Evolutionary conservation across 2,329 filamentous ascomycete species (phyloP).

Genomic region (Penicillium palitans): DNA sequence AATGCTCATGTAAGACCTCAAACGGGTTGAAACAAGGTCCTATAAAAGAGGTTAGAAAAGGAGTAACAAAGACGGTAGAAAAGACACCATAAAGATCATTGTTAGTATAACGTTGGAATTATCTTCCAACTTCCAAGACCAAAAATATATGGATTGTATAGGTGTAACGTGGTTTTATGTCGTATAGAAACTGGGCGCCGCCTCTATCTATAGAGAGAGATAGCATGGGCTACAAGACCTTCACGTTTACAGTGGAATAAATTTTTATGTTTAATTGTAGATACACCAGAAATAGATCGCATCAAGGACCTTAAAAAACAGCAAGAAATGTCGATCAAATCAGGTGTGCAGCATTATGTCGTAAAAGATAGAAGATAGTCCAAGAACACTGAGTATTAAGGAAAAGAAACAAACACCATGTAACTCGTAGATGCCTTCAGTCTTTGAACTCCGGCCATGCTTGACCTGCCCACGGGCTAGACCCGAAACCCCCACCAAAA

Average conservation of each 20-base stretch:
- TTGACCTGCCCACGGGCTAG: constrained; percentile 21
- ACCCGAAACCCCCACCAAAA: constrained; percentile 13
- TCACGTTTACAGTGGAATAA: background rate
- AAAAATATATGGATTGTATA: background rate
- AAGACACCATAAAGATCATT: background rate
- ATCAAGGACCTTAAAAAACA: constrained; percentile 1
- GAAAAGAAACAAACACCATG: constrained; percentile 14
- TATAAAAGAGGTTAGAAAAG: background rate
- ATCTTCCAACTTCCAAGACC: background rate
- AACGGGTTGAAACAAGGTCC: background rate
- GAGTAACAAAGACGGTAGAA: background rate
- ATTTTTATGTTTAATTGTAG: background rate
- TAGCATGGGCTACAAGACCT: background rate
- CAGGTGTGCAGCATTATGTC: constrained; percentile 33
- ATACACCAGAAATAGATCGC: background rate
- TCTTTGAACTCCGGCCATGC: constrained; percentile 30
- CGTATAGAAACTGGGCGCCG: too few relatives aligned
- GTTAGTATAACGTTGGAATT: background rate
- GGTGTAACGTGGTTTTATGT: background rate
- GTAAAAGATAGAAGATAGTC: constrained; percentile 6
- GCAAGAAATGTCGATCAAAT: background rate
- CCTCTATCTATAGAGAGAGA: background rate
- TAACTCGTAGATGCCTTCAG: constrained; percentile 20
- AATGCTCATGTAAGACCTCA: background rate
- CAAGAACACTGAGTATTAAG: constrained; percentile 11